These are phyloP conservation scores for Candida khao-thaluensis DNA, from an alignment of 805 yeast species.

Conservation along the genomic window DNA sequence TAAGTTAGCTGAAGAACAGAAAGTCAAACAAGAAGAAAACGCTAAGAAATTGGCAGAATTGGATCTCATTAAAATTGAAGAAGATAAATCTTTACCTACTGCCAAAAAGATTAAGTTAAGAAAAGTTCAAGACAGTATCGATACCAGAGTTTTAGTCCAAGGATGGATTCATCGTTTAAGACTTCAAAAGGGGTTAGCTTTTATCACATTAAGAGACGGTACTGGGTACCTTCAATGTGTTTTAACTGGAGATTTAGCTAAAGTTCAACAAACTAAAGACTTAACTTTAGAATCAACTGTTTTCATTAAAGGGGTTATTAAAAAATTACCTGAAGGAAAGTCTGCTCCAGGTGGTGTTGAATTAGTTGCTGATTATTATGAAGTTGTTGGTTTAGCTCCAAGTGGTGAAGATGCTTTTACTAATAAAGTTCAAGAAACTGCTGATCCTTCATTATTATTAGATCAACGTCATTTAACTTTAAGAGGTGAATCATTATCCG, in stretches of 20 bases:
- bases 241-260: slow-evolving; percentile 86
- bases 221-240: slow-evolving; percentile 88
- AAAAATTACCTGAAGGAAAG: slow-evolving; percentile 91
- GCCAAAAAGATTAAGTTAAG: slow-evolving; percentile 70
- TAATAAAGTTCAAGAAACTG: slow-evolving; percentile 89
- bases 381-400: slow-evolving; percentile 90
- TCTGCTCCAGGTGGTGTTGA: slow-evolving; percentile 98
- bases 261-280: slow-evolving; percentile 79
- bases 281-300: slow-evolving; percentile 89
- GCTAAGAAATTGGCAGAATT: slow-evolving; percentile 76
- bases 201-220: slow-evolving; percentile 93
- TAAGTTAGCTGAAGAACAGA: slow-evolving; percentile 58
- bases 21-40: slow-evolving; percentile 55
- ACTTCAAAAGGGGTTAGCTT: slow-evolving; percentile 86
- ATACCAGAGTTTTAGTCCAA: slow-evolving; percentile 68
- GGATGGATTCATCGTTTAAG: slow-evolving; percentile 98
- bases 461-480: slow-evolving; percentile 95
- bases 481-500: slow-evolving; percentile 91
- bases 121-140: slow-evolving; percentile 53
- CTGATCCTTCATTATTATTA: slow-evolving; percentile 88
- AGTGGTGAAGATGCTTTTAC: slow-evolving; percentile 93
- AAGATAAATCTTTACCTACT: slow-evolving; percentile 69
- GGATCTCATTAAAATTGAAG: slow-evolving; percentile 65
- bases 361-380: slow-evolving; percentile 85
- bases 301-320: slow-evolving; percentile 73